Base-by-base conservation (phyloP, 306 rosid genomes). In the Luffa acutangula region DNA sequence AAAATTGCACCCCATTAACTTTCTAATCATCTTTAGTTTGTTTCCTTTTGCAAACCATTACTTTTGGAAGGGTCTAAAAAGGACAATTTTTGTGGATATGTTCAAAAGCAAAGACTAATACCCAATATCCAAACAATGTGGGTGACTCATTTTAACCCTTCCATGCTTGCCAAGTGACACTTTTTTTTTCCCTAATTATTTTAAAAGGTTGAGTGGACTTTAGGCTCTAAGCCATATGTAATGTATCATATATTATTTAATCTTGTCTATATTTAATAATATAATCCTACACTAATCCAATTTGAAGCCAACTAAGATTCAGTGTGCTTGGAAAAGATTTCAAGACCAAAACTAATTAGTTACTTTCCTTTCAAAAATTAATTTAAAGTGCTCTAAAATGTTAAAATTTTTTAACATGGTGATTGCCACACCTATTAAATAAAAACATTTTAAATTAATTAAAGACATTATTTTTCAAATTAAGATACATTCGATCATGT, bases 1-100 rank as follows among this genome's bases (percentile, higher is more conserved):
- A 54, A 52, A 52, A 76, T 52, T 49, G 25, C 11, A 39, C 51
- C 49, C 79, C 79, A 76, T 76, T 76, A 76, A 76, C 53, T 76
- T 75, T 18, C 66, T 56, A 76, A 76, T 76, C 51, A 76, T 52
- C 79, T 54, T 42, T 39, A 39, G 6, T 51, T 49, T 52, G 63
- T 75, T 37, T 39, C 65, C 20, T 75, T 75, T 52, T 31, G 33
- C 31, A 53, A 75, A 43, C 75, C 54, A 46, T 57, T 41, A 9
- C 49, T 57, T 76, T 76, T 56, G 48, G 79, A 39, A 76, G 67
- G 10, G 45, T 54, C 67, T 56, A 34, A 76, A 56, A 76, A 54
- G 67, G 79, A 76, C 37, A 9, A 36, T 31, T 2, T 70, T 20
- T 73, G 43, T 73, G 59, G 59, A 46, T 70, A 70, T 45, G n/a